Evolutionary conservation across 2,329 filamentous ascomycete genomes (phyloP).

Genomic region (Cordyceps cateniannulata): DNA sequence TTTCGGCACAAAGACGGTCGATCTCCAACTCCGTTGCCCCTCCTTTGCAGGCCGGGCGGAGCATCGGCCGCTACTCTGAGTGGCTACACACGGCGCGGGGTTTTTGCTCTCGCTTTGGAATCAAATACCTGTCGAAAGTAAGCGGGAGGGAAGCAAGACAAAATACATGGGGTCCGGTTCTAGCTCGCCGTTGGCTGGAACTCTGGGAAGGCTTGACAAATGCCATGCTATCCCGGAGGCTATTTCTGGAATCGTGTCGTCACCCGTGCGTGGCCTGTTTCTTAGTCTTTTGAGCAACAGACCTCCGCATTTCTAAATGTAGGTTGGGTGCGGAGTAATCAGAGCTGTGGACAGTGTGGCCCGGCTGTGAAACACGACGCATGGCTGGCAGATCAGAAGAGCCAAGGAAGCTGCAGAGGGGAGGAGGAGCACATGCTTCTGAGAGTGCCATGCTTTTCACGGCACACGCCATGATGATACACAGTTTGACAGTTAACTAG

Average conservation of each 20-base stretch:
- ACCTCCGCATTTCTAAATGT: no score
- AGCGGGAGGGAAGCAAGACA: neutral
- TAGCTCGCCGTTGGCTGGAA: conserved; percentile 1
- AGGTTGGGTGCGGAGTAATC: no score
- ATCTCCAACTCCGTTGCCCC: neutral
- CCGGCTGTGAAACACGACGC: neutral
- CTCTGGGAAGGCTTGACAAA: neutral
- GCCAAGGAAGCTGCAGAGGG: neutral
- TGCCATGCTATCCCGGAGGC: neutral
- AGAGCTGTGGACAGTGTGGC: no score
- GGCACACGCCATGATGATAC: neutral
- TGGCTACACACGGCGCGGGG: neutral
- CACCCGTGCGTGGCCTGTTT: neutral
- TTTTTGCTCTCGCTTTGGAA: conserved; percentile 7
- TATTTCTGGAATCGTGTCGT: neutral
- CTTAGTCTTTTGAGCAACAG: no score
- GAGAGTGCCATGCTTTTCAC: neutral
- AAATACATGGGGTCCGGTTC: neutral
- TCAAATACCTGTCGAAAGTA: neutral
- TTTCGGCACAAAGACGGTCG: neutral
- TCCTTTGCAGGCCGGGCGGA: neutral
- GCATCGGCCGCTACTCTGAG: neutral
- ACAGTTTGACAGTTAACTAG: no score
- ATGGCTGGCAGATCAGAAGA: neutral
- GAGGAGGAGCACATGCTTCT: neutral